Percentiles rank a stretch among this genome's conserved stretches.
phyloP scores from a whole-genome alignment of 1,139 yeast genomes.

The Kodamaea arcana region DNA sequence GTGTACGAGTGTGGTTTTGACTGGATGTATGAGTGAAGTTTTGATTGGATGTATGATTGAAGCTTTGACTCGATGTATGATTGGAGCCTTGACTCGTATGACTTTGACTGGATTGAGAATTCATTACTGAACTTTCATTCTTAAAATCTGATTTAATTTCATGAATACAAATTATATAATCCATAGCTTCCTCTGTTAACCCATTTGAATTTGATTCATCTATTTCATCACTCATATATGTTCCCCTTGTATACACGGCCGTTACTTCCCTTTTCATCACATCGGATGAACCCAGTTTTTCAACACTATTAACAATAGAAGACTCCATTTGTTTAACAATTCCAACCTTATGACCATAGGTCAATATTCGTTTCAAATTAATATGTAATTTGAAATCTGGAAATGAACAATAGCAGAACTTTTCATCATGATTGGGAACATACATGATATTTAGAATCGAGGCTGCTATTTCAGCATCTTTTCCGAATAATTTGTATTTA shows the following conservation, averaged over 20 bases:
- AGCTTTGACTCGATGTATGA: no score
- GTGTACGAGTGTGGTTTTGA: no score
- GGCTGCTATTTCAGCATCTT: constrained; percentile 74
- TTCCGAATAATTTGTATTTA: constrained; percentile 80
- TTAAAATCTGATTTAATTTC: constrained; percentile 12
- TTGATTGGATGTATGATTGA: no score
- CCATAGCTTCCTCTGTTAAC: constrained; percentile 17
- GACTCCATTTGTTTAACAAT: constrained; percentile 84
- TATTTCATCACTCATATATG: constrained; percentile 66
- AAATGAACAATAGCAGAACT: constrained; percentile 79
- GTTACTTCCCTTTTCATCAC: constrained; percentile 69
- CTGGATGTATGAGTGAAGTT: no score
- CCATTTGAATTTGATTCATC: constrained; percentile 14
- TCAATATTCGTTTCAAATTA: constrained; percentile 65
- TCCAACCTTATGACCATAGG: constrained; percentile 71
- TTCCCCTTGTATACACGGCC: constrained; percentile 76
- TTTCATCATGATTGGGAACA: constrained; percentile 58
- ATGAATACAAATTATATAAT: constrained; percentile 29
- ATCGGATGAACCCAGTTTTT: constrained; percentile 37
- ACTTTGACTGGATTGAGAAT: no score
- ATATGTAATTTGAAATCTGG: constrained; percentile 74
- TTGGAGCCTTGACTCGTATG: no score
- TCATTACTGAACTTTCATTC: no score
- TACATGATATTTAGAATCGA: constrained; percentile 64
- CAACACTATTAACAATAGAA: constrained; percentile 57